phyloP scores from a whole-genome alignment of 306 rosid genomes.

The Arachis hypogaea region DNA sequence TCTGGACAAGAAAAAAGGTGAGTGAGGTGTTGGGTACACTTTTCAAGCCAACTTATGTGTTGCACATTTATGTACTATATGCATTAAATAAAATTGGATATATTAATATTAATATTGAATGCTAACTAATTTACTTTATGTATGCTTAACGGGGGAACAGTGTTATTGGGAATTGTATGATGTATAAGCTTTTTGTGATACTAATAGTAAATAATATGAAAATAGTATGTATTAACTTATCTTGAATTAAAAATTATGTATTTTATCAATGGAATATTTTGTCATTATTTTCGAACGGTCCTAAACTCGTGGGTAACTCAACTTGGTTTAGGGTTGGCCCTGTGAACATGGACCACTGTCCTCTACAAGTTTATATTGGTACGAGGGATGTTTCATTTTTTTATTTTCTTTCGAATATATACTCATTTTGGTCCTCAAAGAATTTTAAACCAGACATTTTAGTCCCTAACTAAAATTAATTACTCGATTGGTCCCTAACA shows the following conservation, averaged over 20 bases:
- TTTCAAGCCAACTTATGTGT: conserved; percentile 37
- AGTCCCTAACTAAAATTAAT: too few species aligned
- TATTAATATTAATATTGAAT: neutral
- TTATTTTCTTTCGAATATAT: too few species aligned
- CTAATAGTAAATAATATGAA: neutral
- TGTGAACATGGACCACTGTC: conserved; percentile 21
- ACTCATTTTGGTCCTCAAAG: too few species aligned
- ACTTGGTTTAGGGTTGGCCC: conserved; percentile 32
- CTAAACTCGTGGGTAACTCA: conserved; percentile 59
- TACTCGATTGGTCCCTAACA: too few species aligned
- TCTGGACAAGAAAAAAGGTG: conserved; percentile 42
- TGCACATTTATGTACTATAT: conserved; percentile 11
- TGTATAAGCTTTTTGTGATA: conserved; percentile 34
- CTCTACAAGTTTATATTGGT: conserved; percentile 21
- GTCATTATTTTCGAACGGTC: conserved; percentile 61
- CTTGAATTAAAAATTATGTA: neutral
- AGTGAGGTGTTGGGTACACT: conserved; percentile 44
- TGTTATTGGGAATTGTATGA: conserved; percentile 46
- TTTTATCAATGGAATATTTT: neutral
- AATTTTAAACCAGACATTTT: too few species aligned
- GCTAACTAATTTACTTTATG: neutral
- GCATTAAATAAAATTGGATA: neutral
- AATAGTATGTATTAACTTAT: neutral
- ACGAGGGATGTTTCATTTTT: neutral
- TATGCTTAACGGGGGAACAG: conserved; percentile 14